Conservation (phyloP, 331 rosid species). For the Cydonia oblonga region DNA sequence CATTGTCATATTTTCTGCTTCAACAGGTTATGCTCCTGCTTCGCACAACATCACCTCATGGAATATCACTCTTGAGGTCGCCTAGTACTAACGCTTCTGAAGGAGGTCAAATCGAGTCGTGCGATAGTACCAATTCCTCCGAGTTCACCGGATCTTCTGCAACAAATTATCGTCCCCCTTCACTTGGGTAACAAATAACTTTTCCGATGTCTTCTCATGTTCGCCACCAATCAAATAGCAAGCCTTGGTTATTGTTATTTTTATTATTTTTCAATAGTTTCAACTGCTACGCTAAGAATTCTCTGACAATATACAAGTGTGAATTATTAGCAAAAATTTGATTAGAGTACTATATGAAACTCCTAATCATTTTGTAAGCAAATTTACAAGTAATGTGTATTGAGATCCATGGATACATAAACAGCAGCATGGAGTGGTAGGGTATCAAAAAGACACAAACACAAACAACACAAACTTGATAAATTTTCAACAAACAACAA, state of each 20-base stretch:
- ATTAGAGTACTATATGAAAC: neutral
- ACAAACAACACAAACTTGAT: neutral
- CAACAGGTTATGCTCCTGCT: neutral
- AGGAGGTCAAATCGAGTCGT: neutral
- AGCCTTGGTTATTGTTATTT: neutral
- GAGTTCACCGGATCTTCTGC: neutral
- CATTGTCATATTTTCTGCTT: neutral
- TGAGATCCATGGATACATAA: too few species aligned
- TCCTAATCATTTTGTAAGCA: neutral
- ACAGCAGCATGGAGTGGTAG: too few species aligned
- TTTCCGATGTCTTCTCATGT: neutral
- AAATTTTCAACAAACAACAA: neutral
- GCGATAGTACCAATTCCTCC: neutral
- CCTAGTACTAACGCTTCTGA: neutral
- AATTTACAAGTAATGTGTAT: neutral
- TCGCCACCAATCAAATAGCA: neutral
- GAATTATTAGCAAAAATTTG: neutral
- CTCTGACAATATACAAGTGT: too few species aligned
- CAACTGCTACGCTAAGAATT: neutral
- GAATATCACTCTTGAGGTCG: neutral
- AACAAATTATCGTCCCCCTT: neutral
- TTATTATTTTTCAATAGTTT: neutral
- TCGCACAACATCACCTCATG: neutral
- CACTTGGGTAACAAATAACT: neutral
- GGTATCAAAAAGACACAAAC: neutral